These are phyloP conservation scores for Strobilomyces echinocephalus DNA, from an alignment of 768 basidiomycete genomes.

Conservation along the genomic window DNA sequence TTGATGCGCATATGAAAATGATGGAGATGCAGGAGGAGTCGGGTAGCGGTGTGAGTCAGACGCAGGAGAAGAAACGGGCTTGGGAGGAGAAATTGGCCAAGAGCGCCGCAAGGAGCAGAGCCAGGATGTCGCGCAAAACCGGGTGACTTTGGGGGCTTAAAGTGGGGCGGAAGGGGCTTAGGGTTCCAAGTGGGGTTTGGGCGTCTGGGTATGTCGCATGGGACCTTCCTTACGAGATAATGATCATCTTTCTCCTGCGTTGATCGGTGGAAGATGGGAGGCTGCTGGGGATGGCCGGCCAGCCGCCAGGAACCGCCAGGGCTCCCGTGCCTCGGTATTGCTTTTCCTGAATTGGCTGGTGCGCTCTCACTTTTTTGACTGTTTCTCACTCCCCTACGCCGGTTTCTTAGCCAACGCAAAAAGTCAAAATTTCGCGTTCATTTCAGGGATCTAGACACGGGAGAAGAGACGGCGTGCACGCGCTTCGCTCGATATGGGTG, in stretches of 20 bases:
- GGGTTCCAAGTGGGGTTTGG: neutral
- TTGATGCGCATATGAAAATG: constrained; percentile 47
- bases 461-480: neutral
- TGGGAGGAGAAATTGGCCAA: constrained; percentile 38
- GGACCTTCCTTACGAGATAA: constrained; percentile 3
- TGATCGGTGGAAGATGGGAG: neutral
- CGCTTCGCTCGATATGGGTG: neutral
- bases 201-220: constrained; percentile 10
- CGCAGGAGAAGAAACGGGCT: constrained; percentile 62
- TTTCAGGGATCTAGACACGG: neutral
- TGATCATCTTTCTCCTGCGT: neutral
- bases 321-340: neutral
- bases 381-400: neutral
- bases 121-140: constrained; percentile 24
- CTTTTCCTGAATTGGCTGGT: neutral
- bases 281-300: neutral
- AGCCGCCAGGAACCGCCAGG: neutral
- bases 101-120: constrained; percentile 32
- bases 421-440: neutral
- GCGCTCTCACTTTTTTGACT: neutral
- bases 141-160: constrained; percentile 5
- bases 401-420: neutral
- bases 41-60: constrained; percentile 59
- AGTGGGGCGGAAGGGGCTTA: neutral
- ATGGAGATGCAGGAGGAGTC: constrained; percentile 47